phyloP scores from a whole-genome alignment of 768 basidiomycete species.

The Hygrophoropsis aurantiaca region DNA sequence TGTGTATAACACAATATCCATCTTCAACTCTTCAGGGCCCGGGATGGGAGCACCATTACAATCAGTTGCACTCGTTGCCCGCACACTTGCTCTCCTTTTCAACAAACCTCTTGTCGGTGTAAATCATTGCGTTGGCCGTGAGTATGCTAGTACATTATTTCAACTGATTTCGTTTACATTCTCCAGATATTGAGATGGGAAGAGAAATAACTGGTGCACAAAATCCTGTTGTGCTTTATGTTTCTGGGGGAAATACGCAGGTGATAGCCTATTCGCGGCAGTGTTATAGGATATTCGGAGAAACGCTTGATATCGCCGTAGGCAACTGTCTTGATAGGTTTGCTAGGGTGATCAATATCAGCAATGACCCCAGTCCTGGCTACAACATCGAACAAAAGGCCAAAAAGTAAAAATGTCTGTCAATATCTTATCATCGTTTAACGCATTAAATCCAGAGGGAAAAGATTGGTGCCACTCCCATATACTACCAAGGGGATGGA shows the following conservation, averaged over 20 bases:
- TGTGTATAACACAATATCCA: neutral
- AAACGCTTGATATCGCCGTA: constrained; percentile 98
- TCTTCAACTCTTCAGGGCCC: constrained; percentile 60
- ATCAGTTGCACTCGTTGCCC: constrained; percentile 90
- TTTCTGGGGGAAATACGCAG: constrained; percentile 98
- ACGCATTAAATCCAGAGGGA: constrained; percentile 58
- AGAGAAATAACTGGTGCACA: constrained; percentile 90
- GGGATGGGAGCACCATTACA: constrained; percentile 98
- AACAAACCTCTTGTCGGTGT: constrained; percentile 93
- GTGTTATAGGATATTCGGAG: constrained; percentile 97
- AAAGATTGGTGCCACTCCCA: constrained; percentile 77
- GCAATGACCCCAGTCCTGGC: constrained; percentile 95
- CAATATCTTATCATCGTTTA: neutral
- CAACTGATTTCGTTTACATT: neutral
- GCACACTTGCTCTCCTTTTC: constrained; percentile 85
- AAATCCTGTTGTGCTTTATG: constrained; percentile 96
- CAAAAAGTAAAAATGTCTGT: constrained; percentile 59
- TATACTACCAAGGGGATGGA: constrained; percentile 99
- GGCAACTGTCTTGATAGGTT: constrained; percentile 98
- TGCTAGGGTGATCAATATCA: constrained; percentile 88
- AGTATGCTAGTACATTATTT: constrained; percentile 29
- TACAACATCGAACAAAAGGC: constrained; percentile 98
- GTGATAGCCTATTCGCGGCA: constrained; percentile 98
- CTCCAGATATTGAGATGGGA: constrained; percentile 96
- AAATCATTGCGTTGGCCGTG: constrained; percentile 99